phyloP scores from a whole-genome alignment of 345 rosid species.

The Viola odorata region DNA sequence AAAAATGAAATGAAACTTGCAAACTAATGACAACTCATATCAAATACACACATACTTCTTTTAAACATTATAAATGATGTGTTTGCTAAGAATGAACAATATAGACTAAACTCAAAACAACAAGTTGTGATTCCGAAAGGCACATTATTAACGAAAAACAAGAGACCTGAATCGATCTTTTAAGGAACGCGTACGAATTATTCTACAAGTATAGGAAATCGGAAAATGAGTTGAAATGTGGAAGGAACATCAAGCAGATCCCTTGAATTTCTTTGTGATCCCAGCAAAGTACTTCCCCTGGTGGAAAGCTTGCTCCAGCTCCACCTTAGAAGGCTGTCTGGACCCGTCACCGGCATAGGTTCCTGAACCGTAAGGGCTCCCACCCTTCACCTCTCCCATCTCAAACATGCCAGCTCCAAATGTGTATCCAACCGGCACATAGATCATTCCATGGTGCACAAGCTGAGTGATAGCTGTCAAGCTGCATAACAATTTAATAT shows the following conservation, averaged over 20 bases:
- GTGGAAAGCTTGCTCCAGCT: slow-evolving; percentile 85
- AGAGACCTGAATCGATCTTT: too few species aligned
- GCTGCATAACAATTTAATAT: slow-evolving; percentile 22
- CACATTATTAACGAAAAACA: too few species aligned
- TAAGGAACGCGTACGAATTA: too few species aligned
- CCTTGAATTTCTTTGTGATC: slow-evolving; percentile 88
- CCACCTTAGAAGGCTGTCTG: slow-evolving; percentile 76
- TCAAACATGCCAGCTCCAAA: slow-evolving; percentile 99
- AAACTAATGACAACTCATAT: too few species aligned
- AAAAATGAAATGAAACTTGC: too few species aligned
- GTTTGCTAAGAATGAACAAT: too few species aligned
- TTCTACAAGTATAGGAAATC: not conserved
- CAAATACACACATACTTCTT: too few species aligned
- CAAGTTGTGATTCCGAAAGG: too few species aligned
- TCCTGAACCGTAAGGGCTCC: slow-evolving; percentile 95
- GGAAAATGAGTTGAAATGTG: not conserved
- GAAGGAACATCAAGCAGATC: slow-evolving; percentile 28
- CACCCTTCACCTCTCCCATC: slow-evolving; percentile 90
- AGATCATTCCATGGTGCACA: slow-evolving; percentile 94
- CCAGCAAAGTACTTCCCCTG: slow-evolving; percentile 89
- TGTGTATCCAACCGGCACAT: slow-evolving; percentile 91
- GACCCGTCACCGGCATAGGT: slow-evolving; percentile 90
- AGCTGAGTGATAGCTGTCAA: slow-evolving; percentile 95
- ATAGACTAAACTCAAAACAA: too few species aligned
- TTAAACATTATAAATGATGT: too few species aligned